These are phyloP conservation scores for Pachyrhizus erosus DNA, from an alignment of 306 rosid species.

Conservation along the genomic window DNA sequence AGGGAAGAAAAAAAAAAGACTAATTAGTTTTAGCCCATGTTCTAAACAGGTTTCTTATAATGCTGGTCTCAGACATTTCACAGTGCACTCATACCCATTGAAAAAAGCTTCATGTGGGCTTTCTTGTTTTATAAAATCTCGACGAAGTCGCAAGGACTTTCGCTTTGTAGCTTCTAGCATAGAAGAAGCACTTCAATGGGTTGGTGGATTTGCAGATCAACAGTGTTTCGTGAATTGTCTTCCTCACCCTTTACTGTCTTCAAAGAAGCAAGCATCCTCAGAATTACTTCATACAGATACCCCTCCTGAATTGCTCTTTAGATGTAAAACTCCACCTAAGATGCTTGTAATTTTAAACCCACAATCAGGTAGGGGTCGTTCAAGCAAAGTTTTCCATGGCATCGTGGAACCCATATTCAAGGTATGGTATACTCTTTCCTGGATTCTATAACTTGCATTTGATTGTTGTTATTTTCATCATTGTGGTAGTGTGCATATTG, in stretches of 20 bases:
- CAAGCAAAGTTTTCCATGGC: constrained; percentile 89
- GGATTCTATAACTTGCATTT: constrained; percentile 16
- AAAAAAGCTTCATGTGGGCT: constrained; percentile 79
- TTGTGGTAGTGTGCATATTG: constrained; percentile 3
- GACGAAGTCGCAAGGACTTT: constrained; percentile 76
- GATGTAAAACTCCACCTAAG: constrained; percentile 91
- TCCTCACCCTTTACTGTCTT: constrained; percentile 92
- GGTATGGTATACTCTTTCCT: constrained; percentile 55
- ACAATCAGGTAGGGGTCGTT: constrained; percentile 94
- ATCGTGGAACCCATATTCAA: constrained; percentile 90
- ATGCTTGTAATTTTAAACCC: constrained; percentile 98
- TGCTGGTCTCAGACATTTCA: constrained; percentile 94
- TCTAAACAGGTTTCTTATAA: constrained; percentile 88
- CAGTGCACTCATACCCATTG: constrained; percentile 85
- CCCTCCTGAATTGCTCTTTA: constrained; percentile 93
- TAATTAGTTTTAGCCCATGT: constrained; percentile 46
- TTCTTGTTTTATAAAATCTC: constrained; percentile 76
- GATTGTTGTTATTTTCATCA: constrained; percentile 22
- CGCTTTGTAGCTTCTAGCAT: constrained; percentile 80
- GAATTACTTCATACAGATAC: constrained; percentile 81
- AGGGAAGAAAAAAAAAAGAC: constrained; percentile 12
- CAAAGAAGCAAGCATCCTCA: constrained; percentile 96
- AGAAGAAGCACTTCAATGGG: constrained; percentile 98
- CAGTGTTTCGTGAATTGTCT: constrained; percentile 90
- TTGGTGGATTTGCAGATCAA: constrained; percentile 97